Evolutionary conservation across 1,284 basidiomycete species (phyloP), one percentile per base, ranked within the genome.

Genomic region (Ustilago crameri): DNA sequence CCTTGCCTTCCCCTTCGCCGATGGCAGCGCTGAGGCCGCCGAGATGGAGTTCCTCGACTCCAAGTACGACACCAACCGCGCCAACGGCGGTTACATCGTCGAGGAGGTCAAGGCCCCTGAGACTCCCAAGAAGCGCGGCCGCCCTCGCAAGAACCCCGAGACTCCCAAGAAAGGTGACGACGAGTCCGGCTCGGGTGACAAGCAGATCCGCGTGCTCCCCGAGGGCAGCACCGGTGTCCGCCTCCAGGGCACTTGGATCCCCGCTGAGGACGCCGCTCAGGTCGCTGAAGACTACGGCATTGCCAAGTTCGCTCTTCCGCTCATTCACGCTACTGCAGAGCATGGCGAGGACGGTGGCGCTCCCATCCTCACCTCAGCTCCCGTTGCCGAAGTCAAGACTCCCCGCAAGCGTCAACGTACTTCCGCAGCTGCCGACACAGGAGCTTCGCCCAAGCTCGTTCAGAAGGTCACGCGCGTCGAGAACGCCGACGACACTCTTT

Each of bases 181-280:
- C 40, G 70, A 69, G 26, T 58, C 70, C 9, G 44, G 41, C 40
- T 54, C 45, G 30, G 62, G 53, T 7, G 64, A 69, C 3, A 61
- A 69, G 48, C 47, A 58, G 41, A 59, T 60, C 32, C 63, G 59
- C 32, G 66, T 65, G 2, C 71, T 81, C 43, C 76, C 78, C 43
- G 59, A 72, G 10, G 80, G 79, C 30, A 76, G 74, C 56, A 82
- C 80, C 12, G 81, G 81, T 26, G 80, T 82, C 18, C 74, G 93
- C 71, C 89, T 97, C 50, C 93, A 94, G 17, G 94, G 94, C 22
- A 91, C 90, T 51, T 97, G 93, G 94, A 90, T 95, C 77, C 88
- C 88, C 64, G 87, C 90, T 30, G 84, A 87, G 5, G 84, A 91
- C n/a, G 93, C 94, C 3, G 82, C 88, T 65, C 78, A 84, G 41